Evolutionary conservation across 208 protist species (phyloP).

Genomic region (Porcisia deanei): DNA sequence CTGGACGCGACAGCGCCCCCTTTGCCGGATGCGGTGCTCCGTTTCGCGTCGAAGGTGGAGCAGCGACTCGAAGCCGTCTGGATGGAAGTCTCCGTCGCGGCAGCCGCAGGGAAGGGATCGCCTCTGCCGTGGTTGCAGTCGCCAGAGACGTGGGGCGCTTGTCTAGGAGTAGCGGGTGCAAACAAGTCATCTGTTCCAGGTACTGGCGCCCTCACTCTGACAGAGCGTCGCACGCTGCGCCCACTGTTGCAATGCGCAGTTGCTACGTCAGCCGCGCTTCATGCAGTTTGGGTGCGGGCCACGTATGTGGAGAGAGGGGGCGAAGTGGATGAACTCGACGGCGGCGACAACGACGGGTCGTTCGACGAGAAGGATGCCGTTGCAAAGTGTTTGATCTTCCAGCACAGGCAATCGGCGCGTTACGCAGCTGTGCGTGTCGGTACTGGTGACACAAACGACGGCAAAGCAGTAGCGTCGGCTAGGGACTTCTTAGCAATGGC

Average conservation of each 20-base stretch:
- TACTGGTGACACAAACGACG: neutral
- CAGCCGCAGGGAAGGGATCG: neutral
- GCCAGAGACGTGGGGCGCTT: slow-evolving; percentile 3
- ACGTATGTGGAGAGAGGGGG: neutral
- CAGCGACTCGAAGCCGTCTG: slow-evolving; percentile 7
- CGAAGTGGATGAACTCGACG: neutral
- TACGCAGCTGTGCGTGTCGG: slow-evolving; percentile 18
- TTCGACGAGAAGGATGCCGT: neutral
- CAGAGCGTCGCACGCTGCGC: slow-evolving; percentile 6
- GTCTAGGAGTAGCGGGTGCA: neutral
- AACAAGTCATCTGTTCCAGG: neutral
- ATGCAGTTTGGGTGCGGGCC: slow-evolving; percentile 21
- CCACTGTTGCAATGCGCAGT: slow-evolving; percentile 31
- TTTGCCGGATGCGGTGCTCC: slow-evolving; percentile 11
- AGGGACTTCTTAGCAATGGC: slow-evolving; percentile 16
- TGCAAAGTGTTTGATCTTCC: slow-evolving; percentile 14
- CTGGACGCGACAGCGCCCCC: slow-evolving; percentile 5
- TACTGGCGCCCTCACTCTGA: neutral
- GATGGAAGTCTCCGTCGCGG: neutral
- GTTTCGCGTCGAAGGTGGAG: slow-evolving; percentile 15
- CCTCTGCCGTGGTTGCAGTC: slow-evolving; percentile 10
- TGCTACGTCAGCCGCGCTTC: slow-evolving; percentile 13
- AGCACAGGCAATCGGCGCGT: slow-evolving; percentile 6
- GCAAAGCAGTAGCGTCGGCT: neutral
- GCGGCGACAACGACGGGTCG: neutral